phyloP scores from a whole-genome alignment of 2,329 filamentous ascomycete species.

The Aspergillus sp. region DNA sequence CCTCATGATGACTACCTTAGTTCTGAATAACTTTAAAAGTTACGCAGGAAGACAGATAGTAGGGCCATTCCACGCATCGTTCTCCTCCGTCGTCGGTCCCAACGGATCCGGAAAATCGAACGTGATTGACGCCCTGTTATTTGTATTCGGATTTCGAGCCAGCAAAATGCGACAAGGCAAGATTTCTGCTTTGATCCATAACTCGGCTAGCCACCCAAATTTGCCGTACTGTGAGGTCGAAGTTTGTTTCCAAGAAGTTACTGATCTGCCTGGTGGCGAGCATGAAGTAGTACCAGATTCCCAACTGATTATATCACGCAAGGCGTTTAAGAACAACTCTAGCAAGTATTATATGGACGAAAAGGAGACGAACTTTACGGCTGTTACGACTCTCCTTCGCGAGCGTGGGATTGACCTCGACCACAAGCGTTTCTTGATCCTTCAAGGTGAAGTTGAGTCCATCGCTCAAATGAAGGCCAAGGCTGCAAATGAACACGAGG shows the following conservation, averaged over 20 bases:
- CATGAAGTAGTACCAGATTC: constrained; percentile 80
- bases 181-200: constrained; percentile 95
- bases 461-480: constrained; percentile 99
- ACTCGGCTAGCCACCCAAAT: constrained; percentile 82
- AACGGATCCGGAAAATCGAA: constrained; percentile 99
- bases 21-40: constrained; percentile 97
- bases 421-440: constrained; percentile 95
- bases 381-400: constrained; percentile 81
- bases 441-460: constrained; percentile 97
- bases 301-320: constrained; percentile 81
- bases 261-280: constrained; percentile 77
- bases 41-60: constrained; percentile 95
- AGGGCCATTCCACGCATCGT: constrained; percentile 93
- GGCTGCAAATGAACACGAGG: constrained; percentile 90
- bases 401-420: constrained; percentile 92
- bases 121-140: constrained; percentile 94
- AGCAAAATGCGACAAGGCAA: constrained; percentile 99
- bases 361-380: constrained; percentile 86
- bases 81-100: constrained; percentile 95
- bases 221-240: constrained; percentile 92
- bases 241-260: constrained; percentile 93
- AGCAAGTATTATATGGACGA: constrained; percentile 98
- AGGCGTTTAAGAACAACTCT: constrained; percentile 95
- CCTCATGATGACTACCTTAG: constrained; percentile 88
- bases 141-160: constrained; percentile 98